Evolutionary conservation across 2,329 filamentous ascomycete species (phyloP), one percentile per base, ranked within the genome.

Genomic region (Phialocephala subalpina): DNA sequence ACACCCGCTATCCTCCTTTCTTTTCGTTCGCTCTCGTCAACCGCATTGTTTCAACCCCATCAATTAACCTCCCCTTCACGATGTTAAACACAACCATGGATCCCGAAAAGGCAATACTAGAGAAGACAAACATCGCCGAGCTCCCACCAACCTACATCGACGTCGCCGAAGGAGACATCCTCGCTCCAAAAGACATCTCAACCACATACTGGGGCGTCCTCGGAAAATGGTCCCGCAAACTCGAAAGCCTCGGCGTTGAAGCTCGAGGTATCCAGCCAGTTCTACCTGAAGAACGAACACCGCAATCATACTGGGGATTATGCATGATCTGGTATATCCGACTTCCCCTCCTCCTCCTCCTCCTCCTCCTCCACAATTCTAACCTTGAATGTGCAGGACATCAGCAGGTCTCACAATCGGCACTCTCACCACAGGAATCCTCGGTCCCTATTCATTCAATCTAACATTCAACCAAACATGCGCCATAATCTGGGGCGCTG

Each of bases 211-310:
- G 27, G 55, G 55, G 55, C 35, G 33, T 38, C 18, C 33, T 38
- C 38, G 29, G 55, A 18, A 58, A 36, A 25, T 38, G 33, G 55
- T 58, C 55, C 11, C 16, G 55, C n/a, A 58, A 58, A 40, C 55
- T 58, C 55, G 53, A 56, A 22, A 56, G 53, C 35, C 53, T 56
- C 18, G 53, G 53, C 35, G 53, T 56, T 22, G 63, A 65, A 58
- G 52, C 58, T 40, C 29, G 58, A 66, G 59, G 53, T 18, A 66
- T 66, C 27, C 53, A 59, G 33, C 40, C 49, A 5, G 52, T 65
- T 35, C 8, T 52, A 47, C 58, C 59, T 7, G 58, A 53, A 25
- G 53, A 59, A 49, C 42, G 62, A 33, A 29, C 22, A n/a, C 42
- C 47, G n/a, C 59, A 58, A 27, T 65, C 58, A 22, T 56, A 57